phyloP scores from a whole-genome alignment of 495 filamentous ascomycete genomes.

The Hypoxylon lenormandii region DNA sequence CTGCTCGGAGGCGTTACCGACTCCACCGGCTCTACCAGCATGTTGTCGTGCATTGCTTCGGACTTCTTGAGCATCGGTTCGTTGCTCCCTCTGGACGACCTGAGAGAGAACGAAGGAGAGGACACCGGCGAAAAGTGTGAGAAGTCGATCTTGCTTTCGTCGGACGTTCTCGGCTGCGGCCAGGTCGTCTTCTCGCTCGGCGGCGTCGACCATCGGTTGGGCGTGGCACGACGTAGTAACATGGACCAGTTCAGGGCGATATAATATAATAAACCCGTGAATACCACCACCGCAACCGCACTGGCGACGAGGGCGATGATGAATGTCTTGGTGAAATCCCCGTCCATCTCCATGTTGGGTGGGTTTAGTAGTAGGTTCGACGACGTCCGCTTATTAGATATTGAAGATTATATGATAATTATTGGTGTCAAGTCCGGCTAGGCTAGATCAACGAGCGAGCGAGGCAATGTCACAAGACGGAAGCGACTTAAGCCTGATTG shows the following conservation, averaged over 20 bases:
- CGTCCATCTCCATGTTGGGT: constrained; percentile 29
- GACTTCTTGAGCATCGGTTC: constrained; percentile 29
- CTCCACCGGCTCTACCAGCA: neutral
- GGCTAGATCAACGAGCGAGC: constrained; percentile 2
- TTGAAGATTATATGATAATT: constrained; percentile 1
- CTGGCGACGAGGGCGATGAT: constrained; percentile 45
- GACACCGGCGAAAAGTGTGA: constrained; percentile 17
- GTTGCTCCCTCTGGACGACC: constrained; percentile 40
- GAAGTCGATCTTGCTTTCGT: constrained; percentile 18
- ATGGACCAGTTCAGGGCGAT: constrained; percentile 49
- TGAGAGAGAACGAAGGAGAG: constrained; percentile 39
- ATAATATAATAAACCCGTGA: constrained; percentile 33
- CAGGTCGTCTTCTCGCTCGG: constrained; percentile 42
- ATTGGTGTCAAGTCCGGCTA: neutral
- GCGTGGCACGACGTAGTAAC: constrained; percentile 35
- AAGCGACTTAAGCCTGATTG: neutral
- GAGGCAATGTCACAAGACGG: constrained; percentile 1
- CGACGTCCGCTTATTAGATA: neutral
- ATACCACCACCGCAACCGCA: constrained; percentile 27
- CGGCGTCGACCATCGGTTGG: constrained; percentile 30
- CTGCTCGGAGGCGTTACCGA: constrained; percentile 35
- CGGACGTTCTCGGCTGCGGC: constrained; percentile 40
- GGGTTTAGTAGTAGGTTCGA: neutral
- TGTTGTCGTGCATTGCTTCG: neutral
- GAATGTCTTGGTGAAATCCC: constrained; percentile 40